These are phyloP conservation scores for Endoconidiophora laricicola DNA, from an alignment of 2,329 filamentous ascomycete genomes.

Conservation along the genomic window DNA sequence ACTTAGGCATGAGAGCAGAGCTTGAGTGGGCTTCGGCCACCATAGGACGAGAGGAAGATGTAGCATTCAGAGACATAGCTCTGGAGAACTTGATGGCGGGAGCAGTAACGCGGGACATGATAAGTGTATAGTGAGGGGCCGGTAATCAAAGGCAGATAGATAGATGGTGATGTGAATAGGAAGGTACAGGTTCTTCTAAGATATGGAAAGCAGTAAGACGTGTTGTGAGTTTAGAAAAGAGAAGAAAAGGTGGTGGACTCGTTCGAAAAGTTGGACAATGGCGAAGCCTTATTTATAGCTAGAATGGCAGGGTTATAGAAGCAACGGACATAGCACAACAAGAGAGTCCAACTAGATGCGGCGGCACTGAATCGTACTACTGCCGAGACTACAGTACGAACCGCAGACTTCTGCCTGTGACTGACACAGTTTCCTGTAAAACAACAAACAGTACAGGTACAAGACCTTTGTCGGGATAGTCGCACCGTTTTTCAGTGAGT, in stretches of 20 bases:
- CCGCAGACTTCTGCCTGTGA: too few species aligned
- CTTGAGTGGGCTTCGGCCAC: constrained; percentile 20
- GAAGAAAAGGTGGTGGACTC: not conserved
- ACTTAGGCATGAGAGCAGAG: constrained; percentile 29
- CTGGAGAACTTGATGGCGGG: constrained; percentile 33
- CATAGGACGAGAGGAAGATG: constrained; percentile 22
- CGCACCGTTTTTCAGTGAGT: too few species aligned
- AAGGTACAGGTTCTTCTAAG: not conserved
- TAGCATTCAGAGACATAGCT: constrained; percentile 24
- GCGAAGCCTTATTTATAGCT: too few species aligned
- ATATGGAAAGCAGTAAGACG: not conserved
- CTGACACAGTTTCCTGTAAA: too few species aligned
- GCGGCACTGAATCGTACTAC: too few species aligned
- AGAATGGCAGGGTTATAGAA: too few species aligned
- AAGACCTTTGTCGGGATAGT: too few species aligned
- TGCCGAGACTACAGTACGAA: too few species aligned
- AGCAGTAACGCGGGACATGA: constrained; percentile 34
- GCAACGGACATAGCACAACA: too few species aligned
- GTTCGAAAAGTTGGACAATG: too few species aligned
- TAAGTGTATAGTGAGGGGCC: constrained; percentile 3
- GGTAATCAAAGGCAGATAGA: not conserved
- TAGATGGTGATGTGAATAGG: not conserved
- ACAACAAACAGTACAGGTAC: too few species aligned
- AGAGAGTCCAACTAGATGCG: too few species aligned
- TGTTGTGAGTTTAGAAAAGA: not conserved